Conservation (phyloP, 2,329 filamentous ascomycete genomes). For the Microcyclospora pomicola region DNA sequence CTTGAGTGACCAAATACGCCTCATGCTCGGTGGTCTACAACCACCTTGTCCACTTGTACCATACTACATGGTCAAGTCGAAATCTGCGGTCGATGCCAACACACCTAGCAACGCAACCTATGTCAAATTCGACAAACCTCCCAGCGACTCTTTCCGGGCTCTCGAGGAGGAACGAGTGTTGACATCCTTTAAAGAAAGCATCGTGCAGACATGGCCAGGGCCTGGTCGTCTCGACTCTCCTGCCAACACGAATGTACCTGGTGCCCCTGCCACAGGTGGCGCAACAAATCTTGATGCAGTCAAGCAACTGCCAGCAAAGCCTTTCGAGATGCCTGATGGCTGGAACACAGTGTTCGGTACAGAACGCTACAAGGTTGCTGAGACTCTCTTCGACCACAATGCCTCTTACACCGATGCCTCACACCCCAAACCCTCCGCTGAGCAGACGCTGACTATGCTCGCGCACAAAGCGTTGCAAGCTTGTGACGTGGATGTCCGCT, state of each 20-base stretch:
- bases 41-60: constrained; percentile 66
- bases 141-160: constrained; percentile 57
- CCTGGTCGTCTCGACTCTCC: constrained; percentile 48
- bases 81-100: constrained; percentile 76
- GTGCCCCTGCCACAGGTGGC: constrained; percentile 32
- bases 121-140: constrained; percentile 50
- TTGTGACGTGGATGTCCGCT: constrained; percentile 79
- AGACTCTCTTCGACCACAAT: constrained; percentile 81
- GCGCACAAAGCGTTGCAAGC: constrained; percentile 63
- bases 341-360: constrained; percentile 89
- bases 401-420: constrained; percentile 47
- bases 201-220: constrained; percentile 84
- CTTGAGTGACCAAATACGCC: constrained; percentile 76
- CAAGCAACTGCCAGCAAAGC: constrained; percentile 59
- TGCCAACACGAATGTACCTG: constrained; percentile 16
- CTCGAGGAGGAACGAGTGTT: constrained; percentile 88
- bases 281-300: constrained; percentile 60
- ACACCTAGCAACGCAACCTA: constrained; percentile 63
- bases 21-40: constrained; percentile 53
- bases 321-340: constrained; percentile 95
- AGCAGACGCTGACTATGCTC: constrained; percentile 70
- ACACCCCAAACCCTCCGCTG: constrained; percentile 39
- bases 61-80: constrained; percentile 76
- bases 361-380: constrained; percentile 73
- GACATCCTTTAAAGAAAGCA: constrained; percentile 94